A percentile compares a stretch with the other conserved stretches of the same genome.
Conservation (phyloP, 2,329 filamentous ascomycete genomes). For the Metarhizium guizhouense region DNA sequence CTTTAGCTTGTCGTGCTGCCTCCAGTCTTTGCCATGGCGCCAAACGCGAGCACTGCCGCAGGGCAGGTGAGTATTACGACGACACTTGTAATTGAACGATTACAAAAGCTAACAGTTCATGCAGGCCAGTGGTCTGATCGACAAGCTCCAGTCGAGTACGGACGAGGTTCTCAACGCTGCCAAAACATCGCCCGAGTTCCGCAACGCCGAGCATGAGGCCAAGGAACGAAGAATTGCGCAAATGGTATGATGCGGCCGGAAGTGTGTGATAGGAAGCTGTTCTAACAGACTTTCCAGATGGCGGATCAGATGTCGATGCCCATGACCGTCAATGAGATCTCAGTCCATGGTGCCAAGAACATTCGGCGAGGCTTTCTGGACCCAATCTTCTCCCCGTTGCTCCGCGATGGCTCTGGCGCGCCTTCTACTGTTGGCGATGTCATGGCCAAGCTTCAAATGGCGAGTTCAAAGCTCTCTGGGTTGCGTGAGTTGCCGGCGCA, state of each 20-base stretch:
- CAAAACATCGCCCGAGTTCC: slow-evolving; percentile 25
- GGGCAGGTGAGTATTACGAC: slow-evolving; percentile 17
- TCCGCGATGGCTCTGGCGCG: slow-evolving; percentile 56
- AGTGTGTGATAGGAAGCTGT: not conserved
- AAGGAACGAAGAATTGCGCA: slow-evolving; percentile 29
- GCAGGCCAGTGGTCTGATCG: slow-evolving; percentile 27
- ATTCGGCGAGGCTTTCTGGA: slow-evolving; percentile 81
- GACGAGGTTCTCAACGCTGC: slow-evolving; percentile 29
- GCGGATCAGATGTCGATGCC: slow-evolving; percentile 76
- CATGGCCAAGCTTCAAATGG: slow-evolving; percentile 59
- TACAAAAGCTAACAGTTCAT: slow-evolving; percentile 6
- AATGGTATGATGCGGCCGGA: slow-evolving; percentile 18
- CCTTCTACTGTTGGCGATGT: slow-evolving; percentile 75
- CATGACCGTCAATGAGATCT: slow-evolving; percentile 77
- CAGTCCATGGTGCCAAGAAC: slow-evolving; percentile 71
- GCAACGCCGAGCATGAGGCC: slow-evolving; percentile 28
- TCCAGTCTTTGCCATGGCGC: slow-evolving; percentile 19
- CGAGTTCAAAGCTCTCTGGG: slow-evolving; percentile 64
- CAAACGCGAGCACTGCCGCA: slow-evolving; percentile 20
- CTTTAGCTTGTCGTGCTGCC: not conserved
- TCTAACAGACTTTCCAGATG: slow-evolving; percentile 21
- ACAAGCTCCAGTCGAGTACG: slow-evolving; percentile 30
- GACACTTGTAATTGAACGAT: not conserved
- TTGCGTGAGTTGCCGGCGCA: slow-evolving; percentile 53
- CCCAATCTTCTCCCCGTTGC: slow-evolving; percentile 67